These are phyloP conservation scores for Dryadomyces quercivorus DNA, from an alignment of 2,329 filamentous ascomycete genomes.

Conservation along the genomic window DNA sequence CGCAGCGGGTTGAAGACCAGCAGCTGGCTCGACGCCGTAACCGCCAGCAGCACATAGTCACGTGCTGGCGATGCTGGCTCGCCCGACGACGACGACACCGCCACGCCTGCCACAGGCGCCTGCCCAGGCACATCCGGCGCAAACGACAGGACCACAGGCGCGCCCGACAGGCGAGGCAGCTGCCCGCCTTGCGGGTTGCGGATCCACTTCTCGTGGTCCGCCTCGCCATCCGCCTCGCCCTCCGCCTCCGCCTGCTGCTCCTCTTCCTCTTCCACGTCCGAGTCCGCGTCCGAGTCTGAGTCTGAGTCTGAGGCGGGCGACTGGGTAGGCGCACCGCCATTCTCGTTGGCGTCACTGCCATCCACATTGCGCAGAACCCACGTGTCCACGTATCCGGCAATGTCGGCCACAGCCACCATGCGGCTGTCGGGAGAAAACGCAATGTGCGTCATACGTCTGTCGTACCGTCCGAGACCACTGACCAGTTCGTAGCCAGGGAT, in stretches of 20 bases:
- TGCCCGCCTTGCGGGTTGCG: conserved; percentile 58
- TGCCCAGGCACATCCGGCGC: conserved; percentile 32
- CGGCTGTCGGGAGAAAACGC: conserved; percentile 72
- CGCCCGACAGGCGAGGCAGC: conserved; percentile 54
- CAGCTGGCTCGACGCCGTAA: conserved; percentile 50
- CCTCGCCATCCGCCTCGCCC: background rate
- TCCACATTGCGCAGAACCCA: conserved; percentile 54
- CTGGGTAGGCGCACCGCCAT: conserved; percentile 14
- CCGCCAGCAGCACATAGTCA: conserved; percentile 40
- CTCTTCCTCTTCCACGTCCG: conserved; percentile 16
- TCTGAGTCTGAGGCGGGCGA: conserved; percentile 13
- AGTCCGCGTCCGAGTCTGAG: conserved; percentile 14
- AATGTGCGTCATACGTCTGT: conserved; percentile 59
- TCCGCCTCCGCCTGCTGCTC: conserved; percentile 29
- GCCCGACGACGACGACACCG: conserved; percentile 12
- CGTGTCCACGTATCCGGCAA: conserved; percentile 76
- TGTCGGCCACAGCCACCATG: conserved; percentile 66
- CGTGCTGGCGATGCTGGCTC: conserved; percentile 14
- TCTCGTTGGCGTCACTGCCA: conserved; percentile 23
- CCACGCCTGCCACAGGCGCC: conserved; percentile 6
- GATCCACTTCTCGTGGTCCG: conserved; percentile 42
- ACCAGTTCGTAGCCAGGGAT: conserved; percentile 43
- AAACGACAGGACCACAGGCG: conserved; percentile 59
- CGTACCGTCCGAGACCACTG: conserved; percentile 62
- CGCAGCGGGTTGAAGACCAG: conserved; percentile 68